Base-by-base conservation (phyloP, 2,329 filamentous ascomycete species). In the Neonectria faginata region DNA sequence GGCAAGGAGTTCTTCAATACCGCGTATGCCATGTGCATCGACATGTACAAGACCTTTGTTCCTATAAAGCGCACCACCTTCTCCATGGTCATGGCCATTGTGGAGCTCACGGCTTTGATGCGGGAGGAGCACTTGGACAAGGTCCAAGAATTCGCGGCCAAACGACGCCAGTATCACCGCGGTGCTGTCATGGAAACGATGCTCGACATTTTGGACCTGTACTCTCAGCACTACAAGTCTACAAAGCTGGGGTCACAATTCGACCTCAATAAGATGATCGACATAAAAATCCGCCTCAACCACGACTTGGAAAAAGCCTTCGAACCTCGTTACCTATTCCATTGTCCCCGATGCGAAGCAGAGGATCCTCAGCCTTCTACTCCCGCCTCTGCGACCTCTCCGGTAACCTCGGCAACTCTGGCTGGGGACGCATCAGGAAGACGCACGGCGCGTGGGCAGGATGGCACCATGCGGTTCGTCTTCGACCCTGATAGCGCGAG, bases 21-120 rank as follows among this genome's bases (percentile, higher is more conserved):
- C 0, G 92, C 93, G 0, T 97, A 94, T 80, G 89, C 91, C 67
- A 92, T 98, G 76, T 92, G 90, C 51, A 87, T 95, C 57, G 96
- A 99, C 79, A 83, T 97, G 51, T 97, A 97, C 81, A 93, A 94
- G 75, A 99, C 96, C 0, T 97, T 96, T 78, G 91, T 93, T 1
- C 94, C 94, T 9, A 85, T 98, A 62, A 98, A 98, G 81, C 93
- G 97, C 73, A 92, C 90, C 0, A 92, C 92, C 0, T 88, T 91
- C n/a, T 92, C 93, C 14, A 90, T 97, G 85, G 93, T 92, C 1
- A 87, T 97, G 73, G 91, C 91, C 10, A 88, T 93, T 69, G 81
- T 97, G 11, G 94, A 97, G 79, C 86, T 98, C 39, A 91, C 94
- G 1, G 88, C 90, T 0, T 86, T 92, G 27, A 79, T 97, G 60